Base-by-base conservation (phyloP, 768 basidiomycete genomes). In the Collybia mongolica region DNA sequence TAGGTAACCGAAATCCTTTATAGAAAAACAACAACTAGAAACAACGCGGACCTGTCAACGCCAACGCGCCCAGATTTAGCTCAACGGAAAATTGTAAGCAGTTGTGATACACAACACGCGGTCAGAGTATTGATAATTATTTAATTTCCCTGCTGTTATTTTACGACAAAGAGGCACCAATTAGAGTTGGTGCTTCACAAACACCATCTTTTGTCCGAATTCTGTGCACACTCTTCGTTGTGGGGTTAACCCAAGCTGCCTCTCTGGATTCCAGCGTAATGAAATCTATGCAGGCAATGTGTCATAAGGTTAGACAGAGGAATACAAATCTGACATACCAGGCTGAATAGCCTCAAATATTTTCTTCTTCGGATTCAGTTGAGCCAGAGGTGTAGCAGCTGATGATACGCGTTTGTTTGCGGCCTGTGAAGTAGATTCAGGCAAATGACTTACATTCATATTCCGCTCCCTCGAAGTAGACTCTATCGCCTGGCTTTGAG, bases 321-420 rank as follows among this genome's bases (percentile, higher is more conserved):
- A 18, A 14, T 6, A 17, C 1, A 37, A n/a, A 23, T 6, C 7
- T 20, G 24, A 48, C 62, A 39, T 58, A 86, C 92, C 88, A 44
- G 94, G 93, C 64, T 97, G 97, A 44, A 99, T 83, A 0, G 94
- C 88, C 72, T 99, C 97, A 61, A 98, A 99, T 26, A 98, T 90
- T 73, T 98, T 99, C 76, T 97, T 98, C 74, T 98, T 99, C 11
- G 97, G 97, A 69, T 98, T 98, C 50, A 99, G 75, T 61, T 95
- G 93, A 6, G 87, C 62, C 19, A 96, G 72, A 0, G 94, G 89
- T 17, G 74, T 78, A 0, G 77, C 76, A 58, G 73, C 87, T 87
- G 44, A 55, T 19, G 11, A 39, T 22, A 22, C 15, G n/a, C n/a
- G 44, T 7, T 14, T 12, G 5, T 48, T 46, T 7, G 20, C 6